A percentile compares a stretch with the other conserved stretches of the same genome.
Conservation (phyloP, 108 stramenopile genomes). For the Epithemia pelagica region DNA sequence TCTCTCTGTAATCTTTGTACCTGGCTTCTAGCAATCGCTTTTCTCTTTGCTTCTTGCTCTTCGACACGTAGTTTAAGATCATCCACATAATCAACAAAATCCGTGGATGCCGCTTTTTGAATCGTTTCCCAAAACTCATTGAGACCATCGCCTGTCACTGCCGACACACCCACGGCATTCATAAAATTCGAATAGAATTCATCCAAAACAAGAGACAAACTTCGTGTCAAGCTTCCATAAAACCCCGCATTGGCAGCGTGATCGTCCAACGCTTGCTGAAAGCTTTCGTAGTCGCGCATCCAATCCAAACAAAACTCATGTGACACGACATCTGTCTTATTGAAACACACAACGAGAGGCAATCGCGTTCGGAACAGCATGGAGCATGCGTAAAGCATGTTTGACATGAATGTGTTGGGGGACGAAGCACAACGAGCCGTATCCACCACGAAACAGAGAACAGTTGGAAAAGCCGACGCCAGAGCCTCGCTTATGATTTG, state of each 20-base stretch:
- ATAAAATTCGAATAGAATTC: conserved; percentile 92
- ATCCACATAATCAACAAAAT: conserved; percentile 87
- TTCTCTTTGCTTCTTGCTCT: conserved; percentile 65
- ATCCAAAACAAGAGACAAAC: conserved; percentile 90
- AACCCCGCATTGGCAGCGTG: conserved; percentile 62
- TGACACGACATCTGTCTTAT: conserved; percentile 88
- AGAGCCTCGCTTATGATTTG: conserved; percentile 90
- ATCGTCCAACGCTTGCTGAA: conserved; percentile 92
- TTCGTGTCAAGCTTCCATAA: conserved; percentile 87
- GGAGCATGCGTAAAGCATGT: conserved; percentile 98
- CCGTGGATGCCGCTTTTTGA: conserved; percentile 60
- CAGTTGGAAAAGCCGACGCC: conserved; percentile 92
- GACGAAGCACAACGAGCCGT: conserved; percentile 88
- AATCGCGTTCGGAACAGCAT: conserved; percentile 93
- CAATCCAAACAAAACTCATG: conserved; percentile 90
- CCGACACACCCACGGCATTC: conserved; percentile 82
- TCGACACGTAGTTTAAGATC: conserved; percentile 80
- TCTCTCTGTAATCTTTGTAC: conserved; percentile 51
- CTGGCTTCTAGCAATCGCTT: conserved; percentile 47
- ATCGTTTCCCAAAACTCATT: conserved; percentile 83
- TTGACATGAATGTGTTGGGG: conserved; percentile 99
- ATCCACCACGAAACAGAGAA: conserved; percentile 93
- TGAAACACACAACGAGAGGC: conserved; percentile 92
- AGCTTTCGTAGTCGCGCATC: conserved; percentile 97
- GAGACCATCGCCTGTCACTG: conserved; percentile 92